These are phyloP conservation scores for Pterocarpus macrocarpus DNA, from an alignment of 306 rosid genomes.

Conservation along the genomic window DNA sequence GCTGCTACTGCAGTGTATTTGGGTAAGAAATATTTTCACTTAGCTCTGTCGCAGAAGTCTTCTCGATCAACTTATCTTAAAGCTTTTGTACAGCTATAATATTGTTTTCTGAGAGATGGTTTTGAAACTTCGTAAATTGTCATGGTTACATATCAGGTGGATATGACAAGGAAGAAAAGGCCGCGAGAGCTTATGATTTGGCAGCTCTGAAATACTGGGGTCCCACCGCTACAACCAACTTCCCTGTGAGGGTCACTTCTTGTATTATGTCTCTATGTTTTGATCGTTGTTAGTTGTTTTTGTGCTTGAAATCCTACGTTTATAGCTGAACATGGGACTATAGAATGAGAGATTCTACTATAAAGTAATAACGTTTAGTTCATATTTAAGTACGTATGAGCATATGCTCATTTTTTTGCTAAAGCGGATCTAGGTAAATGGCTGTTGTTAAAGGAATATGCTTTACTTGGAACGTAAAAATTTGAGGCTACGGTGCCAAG, in stretches of 20 bases:
- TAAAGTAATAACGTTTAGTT: constrained; percentile 21
- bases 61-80: not conserved
- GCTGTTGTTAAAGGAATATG: constrained; percentile 40
- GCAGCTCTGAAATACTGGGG: constrained; percentile 99
- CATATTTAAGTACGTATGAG: not conserved
- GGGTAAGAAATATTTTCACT: constrained; percentile 63
- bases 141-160: constrained; percentile 71
- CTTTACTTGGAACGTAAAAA: constrained; percentile 36
- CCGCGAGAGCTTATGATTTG: constrained; percentile 98
- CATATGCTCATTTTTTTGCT: not conserved
- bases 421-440: constrained; percentile 18
- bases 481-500: constrained; percentile 17
- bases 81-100: not conserved
- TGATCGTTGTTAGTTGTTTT: constrained; percentile 1
- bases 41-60: not conserved
- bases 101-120: not conserved
- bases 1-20: constrained; percentile 79
- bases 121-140: constrained; percentile 30
- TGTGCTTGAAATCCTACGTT: constrained; percentile 31
- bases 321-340: not conserved
- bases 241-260: constrained; percentile 68
- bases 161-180: constrained; percentile 98
- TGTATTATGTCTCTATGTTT: not conserved
- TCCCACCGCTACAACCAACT: constrained; percentile 90
- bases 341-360: constrained; percentile 8